These are phyloP conservation scores for Wallacemonas rigidus DNA, from an alignment of 208 protist genomes.

Conservation along the genomic window DNA sequence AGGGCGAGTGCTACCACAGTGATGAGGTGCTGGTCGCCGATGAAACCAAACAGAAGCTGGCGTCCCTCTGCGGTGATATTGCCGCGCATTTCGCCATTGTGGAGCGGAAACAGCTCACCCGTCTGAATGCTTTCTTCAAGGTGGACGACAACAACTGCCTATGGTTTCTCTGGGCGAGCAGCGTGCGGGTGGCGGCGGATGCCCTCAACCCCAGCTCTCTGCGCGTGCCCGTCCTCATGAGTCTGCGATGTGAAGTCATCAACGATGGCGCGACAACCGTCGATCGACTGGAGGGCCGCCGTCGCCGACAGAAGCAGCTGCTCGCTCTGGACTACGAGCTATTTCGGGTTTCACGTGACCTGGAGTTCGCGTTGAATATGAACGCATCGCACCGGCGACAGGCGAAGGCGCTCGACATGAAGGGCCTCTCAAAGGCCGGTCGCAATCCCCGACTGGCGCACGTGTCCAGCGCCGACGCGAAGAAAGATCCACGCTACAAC, in stretches of 20 bases:
- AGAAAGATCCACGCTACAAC: conserved; percentile 23
- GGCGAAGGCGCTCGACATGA: conserved; percentile 55
- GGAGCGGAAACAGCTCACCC: conserved; percentile 83
- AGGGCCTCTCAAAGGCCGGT: conserved; percentile 23
- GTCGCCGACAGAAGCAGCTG: conserved; percentile 65
- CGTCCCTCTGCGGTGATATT: conserved; percentile 77
- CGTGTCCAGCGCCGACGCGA: conserved; percentile 14
- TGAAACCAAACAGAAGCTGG: conserved; percentile 73
- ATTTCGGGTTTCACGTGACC: conserved; percentile 73
- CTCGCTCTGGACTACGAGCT: conserved; percentile 78
- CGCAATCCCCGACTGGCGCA: conserved; percentile 7
- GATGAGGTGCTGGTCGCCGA: conserved; percentile 82
- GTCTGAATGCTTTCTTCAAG: conserved; percentile 84
- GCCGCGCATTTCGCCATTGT: conserved; percentile 85
- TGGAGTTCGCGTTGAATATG: conserved; percentile 69
- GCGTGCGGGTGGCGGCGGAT: conserved; percentile 69
- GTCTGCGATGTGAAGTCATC: conserved; percentile 68
- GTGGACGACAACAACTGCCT: conserved; percentile 69
- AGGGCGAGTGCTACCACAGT: conserved; percentile 80
- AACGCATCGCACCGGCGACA: conserved; percentile 72
- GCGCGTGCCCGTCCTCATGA: conserved; percentile 64
- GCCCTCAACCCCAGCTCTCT: conserved; percentile 72
- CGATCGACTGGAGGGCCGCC: conserved; percentile 38
- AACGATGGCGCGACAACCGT: conserved; percentile 70
- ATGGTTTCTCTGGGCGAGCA: conserved; percentile 87